Conservation (phyloP, 208 protist species). For the Borovskyia barvae region DNA sequence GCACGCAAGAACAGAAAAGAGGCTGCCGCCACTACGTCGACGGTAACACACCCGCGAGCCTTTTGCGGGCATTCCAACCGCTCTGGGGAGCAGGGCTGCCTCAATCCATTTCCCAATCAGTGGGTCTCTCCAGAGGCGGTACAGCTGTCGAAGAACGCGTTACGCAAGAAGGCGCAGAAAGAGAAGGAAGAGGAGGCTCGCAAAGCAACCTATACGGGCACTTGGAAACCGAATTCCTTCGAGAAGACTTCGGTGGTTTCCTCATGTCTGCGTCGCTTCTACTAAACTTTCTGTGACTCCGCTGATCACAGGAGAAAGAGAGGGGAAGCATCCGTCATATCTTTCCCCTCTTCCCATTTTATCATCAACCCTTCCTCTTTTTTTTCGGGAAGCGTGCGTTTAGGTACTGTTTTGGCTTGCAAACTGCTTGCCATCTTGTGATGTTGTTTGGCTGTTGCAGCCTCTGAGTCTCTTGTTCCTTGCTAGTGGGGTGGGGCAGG, state of each 20-base stretch:
- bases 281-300: constrained; percentile 27
- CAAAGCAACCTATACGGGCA: constrained; percentile 28
- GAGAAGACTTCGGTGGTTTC: constrained; percentile 70
- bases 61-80: constrained; percentile 38
- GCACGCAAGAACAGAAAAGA: constrained; percentile 28
- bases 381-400: constrained; percentile 2
- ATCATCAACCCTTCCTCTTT: not conserved
- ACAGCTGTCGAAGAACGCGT: constrained; percentile 24
- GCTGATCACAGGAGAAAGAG: not conserved
- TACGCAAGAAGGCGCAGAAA: constrained; percentile 24
- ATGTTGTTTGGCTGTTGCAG: too few species aligned
- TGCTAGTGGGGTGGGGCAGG: too few species aligned
- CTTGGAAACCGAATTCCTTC: constrained; percentile 84
- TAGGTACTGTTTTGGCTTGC: too few species aligned
- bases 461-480: too few species aligned
- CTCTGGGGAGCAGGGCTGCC: constrained; percentile 48
- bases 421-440: too few species aligned
- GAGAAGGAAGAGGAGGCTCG: constrained; percentile 28
- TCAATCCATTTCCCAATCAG: constrained; percentile 74
- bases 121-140: constrained; percentile 54
- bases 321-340: not conserved
- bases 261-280: constrained; percentile 80
- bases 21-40: constrained; percentile 6
- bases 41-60: constrained; percentile 28
- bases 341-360: constrained; percentile 4